Evolutionary conservation across 2,329 filamentous ascomycete genomes (phyloP), one percentile per base, ranked within the genome.

Genomic region (Dissoconium aciculare): DNA sequence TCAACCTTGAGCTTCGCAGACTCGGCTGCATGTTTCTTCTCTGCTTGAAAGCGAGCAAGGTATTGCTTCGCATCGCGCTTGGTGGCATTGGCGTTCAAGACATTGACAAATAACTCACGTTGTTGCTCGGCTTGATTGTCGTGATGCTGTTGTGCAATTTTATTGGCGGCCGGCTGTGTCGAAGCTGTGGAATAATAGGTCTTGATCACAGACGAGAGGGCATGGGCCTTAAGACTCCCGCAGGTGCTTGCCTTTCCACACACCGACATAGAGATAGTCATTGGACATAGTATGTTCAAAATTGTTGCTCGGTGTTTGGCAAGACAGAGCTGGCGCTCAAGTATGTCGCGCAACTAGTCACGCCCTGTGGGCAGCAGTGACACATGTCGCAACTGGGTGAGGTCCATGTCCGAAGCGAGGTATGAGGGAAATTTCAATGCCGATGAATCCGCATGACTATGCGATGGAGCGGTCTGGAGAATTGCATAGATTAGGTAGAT

Each of bases 1-100:
- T n/a, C n/a, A n/a, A n/a, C n/a, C n/a, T n/a, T 31, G 9, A 46
- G 33, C 12, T 56, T 13, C 11, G 15, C 25, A 5, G 11, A 11
- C 5, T 15, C 16, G 15, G 31, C 12, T 51, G 37, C 61, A 52
- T 26, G 57, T 46, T 31, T 59, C 34, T 44, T 50, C 2, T 42
- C 35, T 11, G 39, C 25, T n/a, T 72, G 75, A 53, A 94, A 92
- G 38, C 83, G 85, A 44, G 89, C 78, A 11, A 98, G 67, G 51
- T 94, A 98, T 21, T 81, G 75, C 55, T 80, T 85, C 28, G 85
- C 84, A 59, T 98, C 89, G 46, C 89, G 74, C 56, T 85, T 92
- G 0, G 87, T 94, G 4, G 85, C 80, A 8, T 84, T 83, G 11
- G 85, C 83, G 47, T 81, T 82, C 17, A 98, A 64, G 3, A 95